Base-by-base conservation (phyloP, 495 filamentous ascomycete genomes). In the Neurospora sp. region DNA sequence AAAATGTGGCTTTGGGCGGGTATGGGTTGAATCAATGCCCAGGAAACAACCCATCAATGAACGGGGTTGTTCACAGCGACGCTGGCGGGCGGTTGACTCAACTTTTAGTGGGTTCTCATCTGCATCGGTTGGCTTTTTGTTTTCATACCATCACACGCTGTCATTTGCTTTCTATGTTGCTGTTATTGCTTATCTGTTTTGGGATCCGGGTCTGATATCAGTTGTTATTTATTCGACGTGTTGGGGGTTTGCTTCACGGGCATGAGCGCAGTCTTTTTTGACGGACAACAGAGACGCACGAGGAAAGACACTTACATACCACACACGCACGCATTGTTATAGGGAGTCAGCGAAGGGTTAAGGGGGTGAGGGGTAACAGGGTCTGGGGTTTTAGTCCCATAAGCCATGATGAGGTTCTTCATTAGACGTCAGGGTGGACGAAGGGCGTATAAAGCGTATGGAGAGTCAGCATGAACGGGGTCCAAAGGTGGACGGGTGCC, bases 141-240 rank as follows among this genome's bases (percentile, higher is more conserved):
- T 14, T 65, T 35, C 27, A 65, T 37, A 16, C 53, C 27, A 35
- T 35, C 53, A 31, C 22, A 61, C 6, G 53, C 12, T 61, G 22
- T 61, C 53, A 17, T 31, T 65, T 65, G 53, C 53, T 65, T 65
- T 7, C 8, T 4, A 35, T 65, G 27, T 65, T 65, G 53, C 53
- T 65, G 7, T 65, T 35, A 17, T 35, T 35, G 53, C 20, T 38
- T 22, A 4, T 68, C 5, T 73, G 10, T 20, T 42, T 40, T 69
- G 42, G 70, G 70, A n/a, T 61, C 53, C 41, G 40, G 61, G 70
- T 69, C 31, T 69, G 73, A 40, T 69, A 73, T n/a, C 40, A 75
- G 71, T 69, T 53, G 42, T 44, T 75, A 35, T 14, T 53, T 16
- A 16, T 61, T 35, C 27, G 45, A 53, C 45, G 35, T 61, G 27